Evolutionary conservation across 495 filamentous ascomycete genomes (phyloP).

Genomic region (Xylaria bambusicola): DNA sequence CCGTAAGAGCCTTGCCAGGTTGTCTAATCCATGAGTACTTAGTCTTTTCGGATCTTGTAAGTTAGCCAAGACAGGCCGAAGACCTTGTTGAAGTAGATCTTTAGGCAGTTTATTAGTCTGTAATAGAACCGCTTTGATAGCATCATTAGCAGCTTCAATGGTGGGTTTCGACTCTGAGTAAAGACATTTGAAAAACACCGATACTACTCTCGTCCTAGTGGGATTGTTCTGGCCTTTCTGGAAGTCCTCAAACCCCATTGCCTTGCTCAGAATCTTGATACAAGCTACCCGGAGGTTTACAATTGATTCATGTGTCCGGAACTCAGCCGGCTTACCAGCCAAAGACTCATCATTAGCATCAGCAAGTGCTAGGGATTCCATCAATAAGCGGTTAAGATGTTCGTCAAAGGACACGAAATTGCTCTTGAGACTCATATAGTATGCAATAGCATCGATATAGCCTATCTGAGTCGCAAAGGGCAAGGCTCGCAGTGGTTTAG

Average conservation of each 20-base stretch:
- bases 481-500: slow-evolving; percentile 88
- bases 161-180: slow-evolving; percentile 90
- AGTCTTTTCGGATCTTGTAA: slow-evolving; percentile 91
- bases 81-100: slow-evolving; percentile 89
- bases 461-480: slow-evolving; percentile 94
- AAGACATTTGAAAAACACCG: slow-evolving; percentile 95
- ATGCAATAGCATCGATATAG: slow-evolving; percentile 95
- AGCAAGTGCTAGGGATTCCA: slow-evolving; percentile 88
- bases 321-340: slow-evolving; percentile 80
- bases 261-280: slow-evolving; percentile 87
- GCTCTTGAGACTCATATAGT: slow-evolving; percentile 81
- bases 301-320: slow-evolving; percentile 86
- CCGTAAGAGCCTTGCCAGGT: slow-evolving; percentile 82
- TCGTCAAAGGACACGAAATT: slow-evolving; percentile 90
- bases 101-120: slow-evolving; percentile 92
- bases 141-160: slow-evolving; percentile 90
- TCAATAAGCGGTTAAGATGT: slow-evolving; percentile 80
- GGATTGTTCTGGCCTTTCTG: slow-evolving; percentile 65
- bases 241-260: slow-evolving; percentile 90
- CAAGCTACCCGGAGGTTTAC: slow-evolving; percentile 91
- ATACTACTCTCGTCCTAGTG: slow-evolving; percentile 81
- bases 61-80: slow-evolving; percentile 93
- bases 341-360: slow-evolving; percentile 91
- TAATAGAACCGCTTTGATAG: slow-evolving; percentile 78
- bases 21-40: slow-evolving; percentile 86